phyloP scores from a whole-genome alignment of 1,284 basidiomycete genomes.

The Tilletiopsis washingtonensis region DNA sequence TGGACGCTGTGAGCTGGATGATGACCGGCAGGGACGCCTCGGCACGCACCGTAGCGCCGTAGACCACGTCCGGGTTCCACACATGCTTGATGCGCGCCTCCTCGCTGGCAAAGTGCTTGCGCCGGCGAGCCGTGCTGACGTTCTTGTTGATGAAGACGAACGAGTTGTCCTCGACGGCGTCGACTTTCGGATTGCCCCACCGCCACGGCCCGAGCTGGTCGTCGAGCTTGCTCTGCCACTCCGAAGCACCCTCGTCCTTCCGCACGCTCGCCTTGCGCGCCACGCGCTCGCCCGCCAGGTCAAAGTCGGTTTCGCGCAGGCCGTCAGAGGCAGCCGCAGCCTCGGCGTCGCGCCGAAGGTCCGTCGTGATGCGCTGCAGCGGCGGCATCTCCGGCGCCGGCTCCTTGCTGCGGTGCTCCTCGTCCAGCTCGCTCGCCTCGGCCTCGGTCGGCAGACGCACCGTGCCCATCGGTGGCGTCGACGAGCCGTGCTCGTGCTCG shows the following conservation, averaged over 20 bases:
- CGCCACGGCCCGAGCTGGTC: constrained; percentile 48
- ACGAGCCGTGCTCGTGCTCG: background rate
- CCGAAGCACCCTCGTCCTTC: background rate
- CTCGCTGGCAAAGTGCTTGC: constrained; percentile 47
- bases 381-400: constrained; percentile 13
- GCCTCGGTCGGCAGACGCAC: background rate
- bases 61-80: constrained; percentile 47
- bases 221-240: constrained; percentile 20
- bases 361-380: constrained; percentile 23
- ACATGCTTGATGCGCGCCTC: constrained; percentile 38
- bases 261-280: constrained; percentile 6
- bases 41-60: constrained; percentile 31
- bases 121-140: constrained; percentile 44
- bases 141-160: constrained; percentile 48
- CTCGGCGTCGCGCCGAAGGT: constrained; percentile 29
- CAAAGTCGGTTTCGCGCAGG: constrained; percentile 34
- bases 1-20: too few species aligned
- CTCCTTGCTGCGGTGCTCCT: background rate
- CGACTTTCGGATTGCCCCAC: constrained; percentile 45
- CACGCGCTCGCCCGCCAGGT: constrained; percentile 36
- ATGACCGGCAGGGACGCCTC: too few species aligned
- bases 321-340: constrained; percentile 34
- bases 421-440: background rate
- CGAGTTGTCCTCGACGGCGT: constrained; percentile 50
- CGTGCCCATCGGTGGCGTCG: background rate